phyloP scores from a whole-genome alignment of 176 grass and related monocot genomes.

The Tillandsia fasciculata region DNA sequence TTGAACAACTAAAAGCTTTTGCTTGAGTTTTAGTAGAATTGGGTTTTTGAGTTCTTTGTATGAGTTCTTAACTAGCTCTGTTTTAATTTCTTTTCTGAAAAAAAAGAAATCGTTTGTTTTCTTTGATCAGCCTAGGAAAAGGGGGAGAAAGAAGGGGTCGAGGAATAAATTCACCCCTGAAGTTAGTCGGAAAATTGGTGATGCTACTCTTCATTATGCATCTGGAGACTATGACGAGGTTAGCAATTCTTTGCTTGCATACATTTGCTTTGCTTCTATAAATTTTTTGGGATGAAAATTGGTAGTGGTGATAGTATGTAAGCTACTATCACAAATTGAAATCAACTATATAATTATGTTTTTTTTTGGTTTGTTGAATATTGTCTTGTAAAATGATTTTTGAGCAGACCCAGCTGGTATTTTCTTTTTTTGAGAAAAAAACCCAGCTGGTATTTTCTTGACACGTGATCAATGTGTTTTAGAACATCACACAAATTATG shows the following conservation, averaged over 20 bases:
- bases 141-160: slow-evolving; percentile 60
- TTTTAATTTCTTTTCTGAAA: neutral
- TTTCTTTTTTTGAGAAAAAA: no score
- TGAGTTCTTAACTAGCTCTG: neutral
- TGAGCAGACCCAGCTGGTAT: no score
- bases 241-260: neutral
- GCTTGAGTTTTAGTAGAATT: neutral
- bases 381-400: no score
- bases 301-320: neutral
- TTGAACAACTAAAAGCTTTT: neutral
- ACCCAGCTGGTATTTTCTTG: neutral
- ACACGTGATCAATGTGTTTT: neutral
- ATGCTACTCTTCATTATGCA: slow-evolving; percentile 66
- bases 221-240: slow-evolving; percentile 68
- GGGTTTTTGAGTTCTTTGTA: neutral
- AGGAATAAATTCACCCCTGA: slow-evolving; percentile 51
- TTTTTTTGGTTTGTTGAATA: no score
- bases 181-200: slow-evolving; percentile 61
- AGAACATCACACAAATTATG: no score
- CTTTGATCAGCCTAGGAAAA: slow-evolving; percentile 42
- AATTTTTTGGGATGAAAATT: neutral
- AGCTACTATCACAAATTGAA: neutral
- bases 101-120: neutral
- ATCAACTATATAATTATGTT: neutral
- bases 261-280: neutral